Evolutionary conservation across 2,329 filamentous ascomycete species (phyloP).

Genomic region (Penicillium brevicompactum): DNA sequence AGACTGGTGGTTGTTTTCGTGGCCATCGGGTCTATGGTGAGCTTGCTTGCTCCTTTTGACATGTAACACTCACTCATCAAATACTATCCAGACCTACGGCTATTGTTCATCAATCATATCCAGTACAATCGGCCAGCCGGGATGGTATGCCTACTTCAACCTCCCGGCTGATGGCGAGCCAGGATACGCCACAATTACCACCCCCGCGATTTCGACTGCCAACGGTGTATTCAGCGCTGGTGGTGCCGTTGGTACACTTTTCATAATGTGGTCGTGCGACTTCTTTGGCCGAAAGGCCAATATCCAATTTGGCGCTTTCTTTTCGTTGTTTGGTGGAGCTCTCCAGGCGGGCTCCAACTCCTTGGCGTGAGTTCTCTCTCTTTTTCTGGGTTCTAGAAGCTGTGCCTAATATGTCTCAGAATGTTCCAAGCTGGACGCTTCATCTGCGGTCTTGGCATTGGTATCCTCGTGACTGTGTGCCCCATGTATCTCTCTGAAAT

Average conservation of each 20-base stretch:
- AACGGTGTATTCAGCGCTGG: conserved; percentile 55
- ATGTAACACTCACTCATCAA: not conserved
- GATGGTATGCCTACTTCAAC: conserved; percentile 55
- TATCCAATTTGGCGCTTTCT: conserved; percentile 50
- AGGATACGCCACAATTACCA: conserved; percentile 51
- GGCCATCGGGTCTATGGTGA: conserved; percentile 43
- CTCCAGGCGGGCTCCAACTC: conserved; percentile 51
- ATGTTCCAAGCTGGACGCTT: conserved; percentile 51
- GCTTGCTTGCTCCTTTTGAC: conserved; percentile 6
- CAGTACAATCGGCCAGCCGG: conserved; percentile 56
- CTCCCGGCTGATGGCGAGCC: conserved; percentile 47
- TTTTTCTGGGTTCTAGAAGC: not conserved
- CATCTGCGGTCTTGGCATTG: conserved; percentile 46
- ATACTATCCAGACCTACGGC: conserved; percentile 49
- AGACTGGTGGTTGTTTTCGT: conserved; percentile 43
- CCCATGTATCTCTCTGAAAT: conserved; percentile 51
- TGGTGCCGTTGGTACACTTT: conserved; percentile 50
- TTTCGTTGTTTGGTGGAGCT: conserved; percentile 50
- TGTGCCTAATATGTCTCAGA: conserved; percentile 18
- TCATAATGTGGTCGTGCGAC: conserved; percentile 54
- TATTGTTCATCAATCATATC: conserved; percentile 55
- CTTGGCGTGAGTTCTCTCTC: conserved; percentile 36
- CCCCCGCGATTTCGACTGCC: conserved; percentile 51
- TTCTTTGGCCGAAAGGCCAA: conserved; percentile 48
- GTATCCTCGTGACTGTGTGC: conserved; percentile 46